Conservation (phyloP, 371 early-diverging fungal species). For the Apophysomyces elegans region DNA sequence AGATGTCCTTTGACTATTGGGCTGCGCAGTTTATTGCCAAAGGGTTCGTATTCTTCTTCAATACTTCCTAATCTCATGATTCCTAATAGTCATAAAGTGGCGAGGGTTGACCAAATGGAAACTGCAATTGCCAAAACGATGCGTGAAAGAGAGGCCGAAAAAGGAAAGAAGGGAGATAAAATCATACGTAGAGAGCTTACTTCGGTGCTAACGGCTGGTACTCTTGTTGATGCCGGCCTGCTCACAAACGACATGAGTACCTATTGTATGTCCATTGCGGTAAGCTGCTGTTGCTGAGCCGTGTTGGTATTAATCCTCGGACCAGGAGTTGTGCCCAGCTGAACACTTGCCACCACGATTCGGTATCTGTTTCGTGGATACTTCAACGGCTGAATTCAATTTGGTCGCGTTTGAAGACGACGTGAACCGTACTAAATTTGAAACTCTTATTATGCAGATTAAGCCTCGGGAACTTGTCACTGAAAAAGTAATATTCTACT, state of each 20-base stretch:
- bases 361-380: conserved; percentile 95
- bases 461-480: conserved; percentile 89
- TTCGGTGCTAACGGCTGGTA: conserved; percentile 93
- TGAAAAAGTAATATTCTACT: conserved; percentile 59
- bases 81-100: conserved; percentile 79
- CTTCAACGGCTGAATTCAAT: conserved; percentile 91
- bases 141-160: conserved; percentile 72
- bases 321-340: conserved; percentile 41
- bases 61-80: neutral
- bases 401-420: conserved; percentile 87
- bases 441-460: conserved; percentile 92
- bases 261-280: conserved; percentile 94
- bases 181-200: conserved; percentile 97
- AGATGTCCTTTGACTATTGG: conserved; percentile 95
- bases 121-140: conserved; percentile 94
- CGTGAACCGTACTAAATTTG: conserved; percentile 81
- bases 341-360: conserved; percentile 54
- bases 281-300: conserved; percentile 18
- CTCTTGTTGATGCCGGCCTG: conserved; percentile 90
- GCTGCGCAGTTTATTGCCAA: conserved; percentile 95
- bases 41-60: conserved; percentile 61
- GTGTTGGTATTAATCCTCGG: conserved; percentile 10
- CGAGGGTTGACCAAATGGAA: conserved; percentile 99
- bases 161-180: conserved; percentile 69
- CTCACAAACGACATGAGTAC: conserved; percentile 88